Evolutionary conservation across 495 filamentous ascomycete genomes (phyloP).

Genomic region (Neurospora tetraspora): DNA sequence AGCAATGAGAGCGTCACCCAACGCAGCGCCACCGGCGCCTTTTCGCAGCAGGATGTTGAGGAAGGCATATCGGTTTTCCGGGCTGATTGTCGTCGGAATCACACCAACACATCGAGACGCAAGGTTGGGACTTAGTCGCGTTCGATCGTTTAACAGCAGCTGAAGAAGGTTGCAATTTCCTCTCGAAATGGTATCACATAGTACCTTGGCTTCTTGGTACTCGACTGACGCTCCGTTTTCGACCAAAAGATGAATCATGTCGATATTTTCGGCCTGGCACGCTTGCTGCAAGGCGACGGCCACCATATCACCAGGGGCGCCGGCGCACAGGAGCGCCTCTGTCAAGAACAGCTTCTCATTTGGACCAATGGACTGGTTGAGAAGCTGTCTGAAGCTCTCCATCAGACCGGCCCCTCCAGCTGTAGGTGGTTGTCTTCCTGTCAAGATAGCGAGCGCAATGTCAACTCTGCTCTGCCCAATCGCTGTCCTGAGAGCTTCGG

Average conservation of each 20-base stretch:
- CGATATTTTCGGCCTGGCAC: constrained; percentile 27
- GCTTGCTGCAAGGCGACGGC: constrained; percentile 30
- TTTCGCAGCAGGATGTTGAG: constrained; percentile 29
- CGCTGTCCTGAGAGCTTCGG: constrained; percentile 34
- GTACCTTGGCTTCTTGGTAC: constrained; percentile 28
- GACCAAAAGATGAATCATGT: constrained; percentile 36
- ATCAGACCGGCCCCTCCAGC: constrained; percentile 25
- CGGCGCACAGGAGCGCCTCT: constrained; percentile 37
- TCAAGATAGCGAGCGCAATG: constrained; percentile 34
- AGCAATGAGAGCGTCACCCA: constrained; percentile 32
- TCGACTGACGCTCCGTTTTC: constrained; percentile 37
- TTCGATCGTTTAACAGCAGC: constrained; percentile 25
- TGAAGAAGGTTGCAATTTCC: constrained; percentile 30
- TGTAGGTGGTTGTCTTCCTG: constrained; percentile 28
- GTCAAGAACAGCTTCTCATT: constrained; percentile 33
- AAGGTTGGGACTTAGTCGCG: constrained; percentile 23
- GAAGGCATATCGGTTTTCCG: constrained; percentile 32
- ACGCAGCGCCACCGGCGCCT: constrained; percentile 27
- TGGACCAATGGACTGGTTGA: constrained; percentile 27
- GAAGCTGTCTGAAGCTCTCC: constrained; percentile 29
- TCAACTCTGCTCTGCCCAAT: constrained; percentile 31
- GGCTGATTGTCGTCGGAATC: constrained; percentile 30
- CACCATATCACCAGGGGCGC: constrained; percentile 30
- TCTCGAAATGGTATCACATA: constrained; percentile 26
- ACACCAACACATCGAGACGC: constrained; percentile 33